Percentiles rank a stretch among this genome's conserved stretches.
These are phyloP conservation scores for Fusarium hostae DNA, from an alignment of 2,329 filamentous ascomycete genomes.

Conservation along the genomic window DNA sequence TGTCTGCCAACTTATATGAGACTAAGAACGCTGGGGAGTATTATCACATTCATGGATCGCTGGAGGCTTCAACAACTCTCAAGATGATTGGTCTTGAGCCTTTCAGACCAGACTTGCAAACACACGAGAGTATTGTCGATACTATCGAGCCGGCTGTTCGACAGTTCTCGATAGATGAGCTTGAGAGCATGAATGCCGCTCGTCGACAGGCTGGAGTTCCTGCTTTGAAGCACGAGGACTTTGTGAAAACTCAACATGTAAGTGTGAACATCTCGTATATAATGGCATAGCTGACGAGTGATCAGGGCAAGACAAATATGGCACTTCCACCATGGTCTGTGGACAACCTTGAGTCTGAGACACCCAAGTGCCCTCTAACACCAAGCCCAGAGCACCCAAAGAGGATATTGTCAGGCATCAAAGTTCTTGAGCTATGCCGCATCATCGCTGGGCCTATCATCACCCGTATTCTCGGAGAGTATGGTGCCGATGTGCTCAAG, in stretches of 20 bases:
- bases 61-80: slow-evolving; percentile 76
- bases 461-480: slow-evolving; percentile 76
- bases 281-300: neutral
- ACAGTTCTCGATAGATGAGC: slow-evolving; percentile 63
- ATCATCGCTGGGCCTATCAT: slow-evolving; percentile 82
- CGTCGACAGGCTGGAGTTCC: slow-evolving; percentile 69
- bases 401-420: slow-evolving; percentile 67
- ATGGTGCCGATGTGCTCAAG: slow-evolving; percentile 79
- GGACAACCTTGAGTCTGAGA: slow-evolving; percentile 59
- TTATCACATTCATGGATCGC: slow-evolving; percentile 80
- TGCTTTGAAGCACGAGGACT: slow-evolving; percentile 69
- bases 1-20: slow-evolving; percentile 78
- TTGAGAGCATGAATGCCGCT: slow-evolving; percentile 67
- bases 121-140: slow-evolving; percentile 68
- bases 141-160: slow-evolving; percentile 69
- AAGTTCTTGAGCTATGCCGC: slow-evolving; percentile 78
- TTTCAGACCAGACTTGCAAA: slow-evolving; percentile 68
- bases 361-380: slow-evolving; percentile 58
- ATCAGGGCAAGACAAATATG: slow-evolving; percentile 58
- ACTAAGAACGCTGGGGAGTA: slow-evolving; percentile 74
- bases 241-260: slow-evolving; percentile 62
- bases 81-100: slow-evolving; percentile 76
- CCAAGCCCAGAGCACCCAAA: slow-evolving; percentile 21
- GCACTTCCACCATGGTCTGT: slow-evolving; percentile 61
- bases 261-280: neutral